phyloP scores from a whole-genome alignment of 345 rosid genomes.

The Camelina sativa region DNA sequence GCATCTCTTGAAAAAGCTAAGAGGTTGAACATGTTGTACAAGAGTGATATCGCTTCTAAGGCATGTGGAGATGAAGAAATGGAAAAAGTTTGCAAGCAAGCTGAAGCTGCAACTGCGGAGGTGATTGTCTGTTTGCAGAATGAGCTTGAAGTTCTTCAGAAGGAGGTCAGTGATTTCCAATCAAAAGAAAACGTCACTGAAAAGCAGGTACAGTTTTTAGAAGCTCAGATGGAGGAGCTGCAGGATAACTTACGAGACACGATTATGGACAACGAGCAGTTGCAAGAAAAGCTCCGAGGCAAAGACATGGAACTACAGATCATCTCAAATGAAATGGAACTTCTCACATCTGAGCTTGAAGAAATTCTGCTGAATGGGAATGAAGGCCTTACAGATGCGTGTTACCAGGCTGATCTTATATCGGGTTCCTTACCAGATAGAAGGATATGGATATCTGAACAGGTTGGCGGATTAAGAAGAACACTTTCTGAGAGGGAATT shows the following conservation, averaged over 20 bases:
- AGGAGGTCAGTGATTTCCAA: conserved; percentile 67
- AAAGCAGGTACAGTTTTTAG: conserved; percentile 50
- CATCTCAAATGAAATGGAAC: conserved; percentile 76
- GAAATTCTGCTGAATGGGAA: conserved; percentile 73
- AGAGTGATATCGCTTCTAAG: conserved; percentile 62
- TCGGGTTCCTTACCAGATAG: conserved; percentile 68
- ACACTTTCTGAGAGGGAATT: conserved; percentile 71
- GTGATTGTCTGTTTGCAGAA: conserved; percentile 92
- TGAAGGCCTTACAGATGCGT: conserved; percentile 67
- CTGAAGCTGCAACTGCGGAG: conserved; percentile 91
- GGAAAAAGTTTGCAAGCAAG: conserved; percentile 73
- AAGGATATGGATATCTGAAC: conserved; percentile 89
- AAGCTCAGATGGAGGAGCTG: conserved; percentile 58
- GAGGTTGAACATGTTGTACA: conserved; percentile 70
- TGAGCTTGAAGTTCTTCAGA: conserved; percentile 85
- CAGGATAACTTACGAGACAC: conserved; percentile 52
- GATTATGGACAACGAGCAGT: conserved; percentile 60
- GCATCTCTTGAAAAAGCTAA: conserved; percentile 88
- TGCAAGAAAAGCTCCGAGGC: conserved; percentile 58
- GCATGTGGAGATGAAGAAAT: conserved; percentile 75
- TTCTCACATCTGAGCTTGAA: conserved; percentile 70
- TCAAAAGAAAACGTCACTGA: conserved; percentile 64
- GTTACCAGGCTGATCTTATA: conserved; percentile 69
- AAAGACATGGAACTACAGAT: conserved; percentile 63
- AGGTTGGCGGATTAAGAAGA: conserved; percentile 68